Percentiles rank a stretch among this genome's conserved stretches.
Conservation (phyloP, 371 early-diverging fungal genomes). For the Mortierella polycephala region DNA sequence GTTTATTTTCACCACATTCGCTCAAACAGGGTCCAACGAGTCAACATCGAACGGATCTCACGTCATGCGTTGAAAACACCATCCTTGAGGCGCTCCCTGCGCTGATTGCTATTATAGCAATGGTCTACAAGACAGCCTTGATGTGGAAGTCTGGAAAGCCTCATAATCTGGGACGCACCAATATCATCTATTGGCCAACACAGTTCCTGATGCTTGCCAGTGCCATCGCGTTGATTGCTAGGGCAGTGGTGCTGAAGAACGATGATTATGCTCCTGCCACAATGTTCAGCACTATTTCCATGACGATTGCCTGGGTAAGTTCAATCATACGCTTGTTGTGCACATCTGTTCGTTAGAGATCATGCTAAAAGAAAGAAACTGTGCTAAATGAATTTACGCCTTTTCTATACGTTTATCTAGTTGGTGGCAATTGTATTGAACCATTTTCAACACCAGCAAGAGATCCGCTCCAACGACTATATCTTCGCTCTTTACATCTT, state of each 20-base stretch:
- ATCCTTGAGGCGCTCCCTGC: constrained; percentile 42
- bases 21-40: constrained; percentile 48
- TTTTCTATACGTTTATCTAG: constrained; percentile 3
- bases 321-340: not conserved
- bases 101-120: constrained; percentile 23
- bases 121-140: constrained; percentile 2
- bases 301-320: constrained; percentile 50
- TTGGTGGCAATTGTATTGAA: constrained; percentile 27
- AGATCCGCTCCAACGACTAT: constrained; percentile 39
- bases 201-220: constrained; percentile 48
- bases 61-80: constrained; percentile 49
- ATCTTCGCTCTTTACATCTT: constrained; percentile 39
- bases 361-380: too few species aligned
- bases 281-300: constrained; percentile 39
- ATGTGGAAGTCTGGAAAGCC: constrained; percentile 45
- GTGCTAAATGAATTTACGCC: too few species aligned
- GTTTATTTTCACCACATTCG: not conserved
- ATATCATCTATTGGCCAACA: constrained; percentile 51
- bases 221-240: constrained; percentile 32
- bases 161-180: constrained; percentile 50
- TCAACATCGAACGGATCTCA: constrained; percentile 23
- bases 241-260: constrained; percentile 37
- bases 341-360: too few species aligned
- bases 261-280: constrained; percentile 43
- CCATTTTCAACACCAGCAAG: constrained; percentile 41